Percentiles rank a stretch among this genome's conserved stretches.
Conservation (phyloP, 1,139 yeast genomes). For the Spencermartinsiella ligniputridi region DNA sequence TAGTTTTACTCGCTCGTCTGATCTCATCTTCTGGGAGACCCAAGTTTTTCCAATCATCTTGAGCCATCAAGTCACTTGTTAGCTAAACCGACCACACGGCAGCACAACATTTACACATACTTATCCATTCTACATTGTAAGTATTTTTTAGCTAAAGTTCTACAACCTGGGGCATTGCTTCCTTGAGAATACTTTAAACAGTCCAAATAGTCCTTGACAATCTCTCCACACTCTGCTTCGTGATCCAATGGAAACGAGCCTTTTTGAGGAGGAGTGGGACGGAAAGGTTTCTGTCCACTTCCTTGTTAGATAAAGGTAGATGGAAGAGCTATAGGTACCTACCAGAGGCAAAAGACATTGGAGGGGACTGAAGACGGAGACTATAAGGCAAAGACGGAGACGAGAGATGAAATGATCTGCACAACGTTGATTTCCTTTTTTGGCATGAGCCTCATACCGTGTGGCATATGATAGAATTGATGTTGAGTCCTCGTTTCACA, state of each 20-base stretch:
- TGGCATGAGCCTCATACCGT: too few species aligned
- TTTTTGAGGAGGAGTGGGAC: constrained; percentile 92
- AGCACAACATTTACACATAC: constrained; percentile 17
- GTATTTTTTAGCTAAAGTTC: constrained; percentile 76
- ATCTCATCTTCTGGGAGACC: constrained; percentile 70
- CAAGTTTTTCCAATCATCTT: constrained; percentile 73
- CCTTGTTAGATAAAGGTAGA: not conserved
- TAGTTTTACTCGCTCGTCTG: constrained; percentile 5
- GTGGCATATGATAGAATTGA: too few species aligned
- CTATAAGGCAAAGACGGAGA: too few species aligned
- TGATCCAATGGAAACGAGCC: constrained; percentile 97
- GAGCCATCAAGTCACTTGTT: constrained; percentile 64
- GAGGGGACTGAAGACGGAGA: too few species aligned
- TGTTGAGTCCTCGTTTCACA: too few species aligned
- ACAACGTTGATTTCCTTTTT: too few species aligned
- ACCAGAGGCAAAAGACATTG: not conserved
- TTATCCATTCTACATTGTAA: constrained; percentile 87
- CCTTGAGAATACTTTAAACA: constrained; percentile 78
- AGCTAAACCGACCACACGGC: not conserved
- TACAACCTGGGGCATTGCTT: constrained; percentile 84
- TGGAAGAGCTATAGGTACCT: not conserved
- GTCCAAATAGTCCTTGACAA: constrained; percentile 69
- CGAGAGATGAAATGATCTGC: too few species aligned
- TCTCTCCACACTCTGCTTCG: constrained; percentile 71
- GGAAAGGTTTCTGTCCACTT: not conserved